Base-by-base conservation (phyloP, 2,329 filamentous ascomycete species). In the Xylaria sp. region DNA sequence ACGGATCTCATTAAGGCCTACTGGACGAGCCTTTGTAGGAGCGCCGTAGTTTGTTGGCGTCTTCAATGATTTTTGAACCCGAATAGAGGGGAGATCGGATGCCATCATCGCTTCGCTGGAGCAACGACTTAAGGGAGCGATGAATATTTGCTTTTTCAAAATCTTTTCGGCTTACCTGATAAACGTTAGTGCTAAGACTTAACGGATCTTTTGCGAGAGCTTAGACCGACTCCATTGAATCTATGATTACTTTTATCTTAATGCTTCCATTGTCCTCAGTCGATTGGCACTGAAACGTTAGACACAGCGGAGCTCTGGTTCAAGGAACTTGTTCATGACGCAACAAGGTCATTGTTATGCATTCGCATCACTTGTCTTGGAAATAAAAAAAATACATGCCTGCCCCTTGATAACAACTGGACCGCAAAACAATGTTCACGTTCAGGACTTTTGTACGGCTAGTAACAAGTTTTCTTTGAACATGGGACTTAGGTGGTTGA, bases 21-120 rank as follows among this genome's bases (percentile, higher is more conserved):
- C 28, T 51, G 39, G 20, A 57, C 10, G n/a, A 44, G 50, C n/a
- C 2, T 67, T 62, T 54, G 64, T 62, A 48, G 70, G 64, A 13
- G 54, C 28, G 28, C 5, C 54, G 65, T 68, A 70, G 59, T 61
- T 41, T 34, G 2, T 9, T 8, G 66, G 57, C 12, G 64, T 62
- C 3, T 54, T 67, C 2, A 69, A 62, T 15, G 37, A 41, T 48
- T 12, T 57, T 12, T 15, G 20, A 39, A 20, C 41, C 8, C n/a
- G 41, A 8, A 10, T 15, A 10, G 28, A 48, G 9, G 13, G 56
- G 34, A n/a, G 58, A n/a, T 67, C 23, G 10, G 52, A 55, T 55
- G 61, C 25, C 69, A 71, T 71, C 10, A 18, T 39, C 12, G 18
- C 50, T 51, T 28, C n/a, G 15, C 1, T 25, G 8, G 32, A 10